phyloP scores from a whole-genome alignment of 2,329 filamentous ascomycete species.

The Mycosphaerella arachidis region DNA sequence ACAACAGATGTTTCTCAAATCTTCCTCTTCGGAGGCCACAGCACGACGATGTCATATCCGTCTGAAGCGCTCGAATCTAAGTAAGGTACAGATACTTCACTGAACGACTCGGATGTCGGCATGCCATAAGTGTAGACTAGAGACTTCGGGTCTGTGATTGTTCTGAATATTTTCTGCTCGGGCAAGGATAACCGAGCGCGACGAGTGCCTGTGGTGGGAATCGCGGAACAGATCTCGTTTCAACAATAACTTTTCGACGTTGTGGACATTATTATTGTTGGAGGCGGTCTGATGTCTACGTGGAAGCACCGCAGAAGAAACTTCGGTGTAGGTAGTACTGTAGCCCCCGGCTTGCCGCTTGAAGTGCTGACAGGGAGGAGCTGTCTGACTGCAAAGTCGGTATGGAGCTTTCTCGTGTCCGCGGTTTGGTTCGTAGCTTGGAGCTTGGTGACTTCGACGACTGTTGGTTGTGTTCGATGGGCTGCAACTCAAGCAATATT shows the following conservation, averaged over 20 bases:
- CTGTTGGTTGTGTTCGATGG: too few relatives aligned
- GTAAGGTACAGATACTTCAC: too few relatives aligned
- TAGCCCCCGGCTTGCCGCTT: not conserved
- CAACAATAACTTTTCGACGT: not conserved
- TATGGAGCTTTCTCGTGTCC: too few relatives aligned
- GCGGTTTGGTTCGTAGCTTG: too few relatives aligned
- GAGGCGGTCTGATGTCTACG: not conserved
- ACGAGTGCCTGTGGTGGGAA: not conserved
- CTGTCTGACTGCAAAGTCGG: not conserved
- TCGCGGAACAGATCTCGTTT: not conserved
- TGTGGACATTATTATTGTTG: not conserved
- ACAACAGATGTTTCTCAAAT: too few relatives aligned
- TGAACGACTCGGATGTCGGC: not conserved
- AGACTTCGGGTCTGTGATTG: not conserved
- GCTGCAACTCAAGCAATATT: too few relatives aligned
- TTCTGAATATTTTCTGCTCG: not conserved
- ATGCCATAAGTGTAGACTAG: not conserved
- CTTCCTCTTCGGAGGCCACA: not conserved
- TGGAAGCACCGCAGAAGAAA: not conserved
- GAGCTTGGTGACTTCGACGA: too few relatives aligned
- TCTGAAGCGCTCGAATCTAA: not conserved
- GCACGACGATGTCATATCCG: not conserved
- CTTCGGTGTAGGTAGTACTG: not conserved
- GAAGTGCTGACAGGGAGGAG: not conserved
- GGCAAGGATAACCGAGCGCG: not conserved